These are phyloP conservation scores for Fusarium piperis DNA, from an alignment of 2,329 filamentous ascomycete genomes.

Conservation along the genomic window DNA sequence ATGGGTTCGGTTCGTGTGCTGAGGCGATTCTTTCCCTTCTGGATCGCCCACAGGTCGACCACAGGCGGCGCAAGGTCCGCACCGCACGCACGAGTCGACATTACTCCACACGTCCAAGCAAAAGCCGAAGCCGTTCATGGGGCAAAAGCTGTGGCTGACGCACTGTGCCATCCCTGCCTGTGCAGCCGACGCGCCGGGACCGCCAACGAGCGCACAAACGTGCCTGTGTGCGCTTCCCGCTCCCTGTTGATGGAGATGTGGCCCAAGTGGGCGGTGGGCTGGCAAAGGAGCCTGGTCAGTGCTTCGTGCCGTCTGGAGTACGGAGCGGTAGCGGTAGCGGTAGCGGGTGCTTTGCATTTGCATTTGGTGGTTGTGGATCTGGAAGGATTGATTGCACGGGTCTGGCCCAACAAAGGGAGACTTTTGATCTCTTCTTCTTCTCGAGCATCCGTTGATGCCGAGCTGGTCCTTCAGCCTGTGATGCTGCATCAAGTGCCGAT, in stretches of 20 bases:
- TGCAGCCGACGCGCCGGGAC: slow-evolving; percentile 26
- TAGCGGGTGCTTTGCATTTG: slow-evolving; percentile 12
- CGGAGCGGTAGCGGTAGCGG: slow-evolving; percentile 6
- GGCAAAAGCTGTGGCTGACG: slow-evolving; percentile 23
- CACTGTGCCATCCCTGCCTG: slow-evolving; percentile 32
- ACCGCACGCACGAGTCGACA: slow-evolving; percentile 2
- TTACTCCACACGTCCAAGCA: slow-evolving; percentile 19
- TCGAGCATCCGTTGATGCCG: background rate
- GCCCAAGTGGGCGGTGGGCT: slow-evolving; percentile 20
- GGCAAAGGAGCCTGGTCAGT: slow-evolving; percentile 9
- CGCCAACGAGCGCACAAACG: slow-evolving; percentile 27
- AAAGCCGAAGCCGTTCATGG: slow-evolving; percentile 27
- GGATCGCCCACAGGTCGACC: background rate
- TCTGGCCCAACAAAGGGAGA: background rate
- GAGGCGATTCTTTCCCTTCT: slow-evolving; percentile 7
- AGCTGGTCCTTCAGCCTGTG: background rate
- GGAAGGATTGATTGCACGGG: background rate
- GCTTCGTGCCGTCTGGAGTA: slow-evolving; percentile 8
- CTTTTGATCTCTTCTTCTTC: background rate
- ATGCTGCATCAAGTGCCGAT: background rate
- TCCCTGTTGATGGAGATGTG: slow-evolving; percentile 37
- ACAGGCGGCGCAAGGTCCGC: background rate
- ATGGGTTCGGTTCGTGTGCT: slow-evolving; percentile 1
- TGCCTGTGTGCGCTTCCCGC: slow-evolving; percentile 42
- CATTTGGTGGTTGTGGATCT: background rate